A percentile compares a stretch with the other conserved stretches of the same genome.
Conservation (phyloP, 2,329 filamentous ascomycete genomes). For the Bipolaris oryzae region DNA sequence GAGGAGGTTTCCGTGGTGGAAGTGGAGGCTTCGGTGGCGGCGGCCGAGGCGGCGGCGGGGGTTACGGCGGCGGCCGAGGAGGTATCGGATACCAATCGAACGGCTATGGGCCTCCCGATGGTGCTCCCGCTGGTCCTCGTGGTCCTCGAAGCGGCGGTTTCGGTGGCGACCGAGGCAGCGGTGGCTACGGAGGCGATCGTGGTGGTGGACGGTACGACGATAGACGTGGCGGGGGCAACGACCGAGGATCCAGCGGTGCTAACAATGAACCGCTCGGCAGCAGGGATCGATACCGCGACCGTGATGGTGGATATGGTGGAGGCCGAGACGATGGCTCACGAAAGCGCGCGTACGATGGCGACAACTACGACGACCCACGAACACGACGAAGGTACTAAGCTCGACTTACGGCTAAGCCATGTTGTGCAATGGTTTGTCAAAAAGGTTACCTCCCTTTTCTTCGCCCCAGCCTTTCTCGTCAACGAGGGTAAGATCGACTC, state of each 20-base stretch:
- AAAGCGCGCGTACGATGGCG: constrained; percentile 67
- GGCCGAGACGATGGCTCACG: constrained; percentile 51
- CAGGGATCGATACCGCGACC: constrained; percentile 55
- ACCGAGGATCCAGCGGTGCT: constrained; percentile 67
- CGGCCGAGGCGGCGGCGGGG: constrained; percentile 18
- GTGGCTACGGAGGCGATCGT: constrained; percentile 32
- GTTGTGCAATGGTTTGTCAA: constrained; percentile 47
- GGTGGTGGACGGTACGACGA: constrained; percentile 33
- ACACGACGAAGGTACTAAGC: constrained; percentile 64
- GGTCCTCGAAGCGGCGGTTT: constrained; percentile 49
- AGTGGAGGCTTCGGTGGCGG: constrained; percentile 52
- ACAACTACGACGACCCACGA: constrained; percentile 76
- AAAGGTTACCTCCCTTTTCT: constrained; percentile 45
- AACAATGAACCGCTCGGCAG: constrained; percentile 82
- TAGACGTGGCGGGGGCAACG: constrained; percentile 24
- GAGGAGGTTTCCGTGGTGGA: constrained; percentile 53
- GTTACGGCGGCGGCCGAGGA: constrained; percentile 51
- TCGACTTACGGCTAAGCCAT: constrained; percentile 22
- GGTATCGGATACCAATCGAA: constrained; percentile 54
- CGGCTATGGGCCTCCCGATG: constrained; percentile 53
- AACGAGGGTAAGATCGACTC: constrained; percentile 45
- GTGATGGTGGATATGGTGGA: constrained; percentile 27
- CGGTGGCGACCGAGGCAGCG: constrained; percentile 45
- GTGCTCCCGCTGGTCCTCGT: constrained; percentile 56
- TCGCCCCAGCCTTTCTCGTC: constrained; percentile 40